Base-by-base conservation (phyloP, 225 moss, liverwort and hornwort genomes). In the Pseudisothecium myosuroides region DNA sequence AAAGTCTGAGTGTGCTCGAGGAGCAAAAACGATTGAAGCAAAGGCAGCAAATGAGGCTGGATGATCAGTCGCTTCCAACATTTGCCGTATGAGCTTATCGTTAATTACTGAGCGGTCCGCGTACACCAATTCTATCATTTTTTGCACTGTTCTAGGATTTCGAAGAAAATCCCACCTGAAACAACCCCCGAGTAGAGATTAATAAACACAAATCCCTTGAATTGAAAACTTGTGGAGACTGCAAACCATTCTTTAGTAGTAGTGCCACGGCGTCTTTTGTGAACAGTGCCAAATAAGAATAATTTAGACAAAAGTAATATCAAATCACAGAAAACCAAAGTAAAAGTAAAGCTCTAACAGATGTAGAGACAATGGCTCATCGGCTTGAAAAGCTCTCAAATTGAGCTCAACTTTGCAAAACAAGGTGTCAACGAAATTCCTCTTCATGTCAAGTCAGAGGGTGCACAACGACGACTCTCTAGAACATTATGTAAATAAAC, bases 1-100 rank as follows among this genome's bases (percentile, higher is more conserved):
- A 64, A 94, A 94, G 88, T 93, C 85, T 34, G 90, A 85, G 75
- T 93, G 86, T 55, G 90, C 92, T 75, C 52, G 83, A 75, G 94
- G 92, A 88, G 94, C 88, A 83, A 94, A 94, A 54, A 94, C 29
- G 73, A 94, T 93, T 34, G 94, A 94, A 77, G 90, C 91, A 73
- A 94, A 94, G 64, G 94, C 94, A 86, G 90, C 88, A 86, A 90
- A 93, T 74, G 94, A 92, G 83, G 92, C 94, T 60, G 94, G 91
- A 69, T 94, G 92, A 62, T 93, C 91, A 26, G 92, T 94, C 39
- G 92, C 92, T 65, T 90, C 87, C 81, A 91, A 21, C 81, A 94
- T 91, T 54, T 94, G 77, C 73, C 17, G 31, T 36, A 94, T 71
- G 32, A 94, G 87, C 79, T 93, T 90, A 5, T 94, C 91, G 84